Evolutionary conservation across 192 early-diverging fungal species (phyloP).

Genomic region (Umbelopsis ramanniana): DNA sequence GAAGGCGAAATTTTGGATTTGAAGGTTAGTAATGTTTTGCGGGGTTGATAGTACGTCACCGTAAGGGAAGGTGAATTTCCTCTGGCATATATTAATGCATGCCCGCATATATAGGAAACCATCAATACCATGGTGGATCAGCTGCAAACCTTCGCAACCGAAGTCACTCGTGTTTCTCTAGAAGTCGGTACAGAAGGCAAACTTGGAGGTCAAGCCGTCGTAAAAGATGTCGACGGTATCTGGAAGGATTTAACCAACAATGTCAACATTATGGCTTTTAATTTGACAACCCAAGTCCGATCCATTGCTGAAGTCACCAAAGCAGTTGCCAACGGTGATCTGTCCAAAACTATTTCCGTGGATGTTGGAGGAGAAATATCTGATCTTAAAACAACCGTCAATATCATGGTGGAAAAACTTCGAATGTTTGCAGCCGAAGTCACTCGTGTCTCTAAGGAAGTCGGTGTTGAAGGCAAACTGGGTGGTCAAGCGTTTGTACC

Average conservation of each 20-base stretch:
- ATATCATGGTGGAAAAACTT: conserved; percentile 65
- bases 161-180: conserved; percentile 71
- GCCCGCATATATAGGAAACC: conserved; percentile 26
- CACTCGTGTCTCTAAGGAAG: conserved; percentile 70
- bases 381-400: conserved; percentile 72
- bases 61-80: too few relatives aligned
- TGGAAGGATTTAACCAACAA: conserved; percentile 62
- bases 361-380: conserved; percentile 71
- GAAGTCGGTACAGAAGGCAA: conserved; percentile 76
- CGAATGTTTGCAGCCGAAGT: conserved; percentile 63
- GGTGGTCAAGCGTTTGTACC: conserved; percentile 65
- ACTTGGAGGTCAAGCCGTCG: conserved; percentile 64
- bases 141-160: conserved; percentile 55
- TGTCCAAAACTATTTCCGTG: conserved; percentile 67
- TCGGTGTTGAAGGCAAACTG: conserved; percentile 69
- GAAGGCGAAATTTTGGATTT: conserved; percentile 61
- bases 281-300: conserved; percentile 55
- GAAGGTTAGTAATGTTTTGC: conserved; percentile 34
- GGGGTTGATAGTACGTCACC: too few relatives aligned
- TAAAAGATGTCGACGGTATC: conserved; percentile 59
- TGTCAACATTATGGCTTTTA: conserved; percentile 55
- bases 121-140: conserved; percentile 64
- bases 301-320: conserved; percentile 72
- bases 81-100: background rate
- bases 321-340: conserved; percentile 68